Evolutionary conservation across 345 rosid genomes (phyloP), one percentile per base, ranked within the genome.

Genomic region (Arabidopsis arenosa): DNA sequence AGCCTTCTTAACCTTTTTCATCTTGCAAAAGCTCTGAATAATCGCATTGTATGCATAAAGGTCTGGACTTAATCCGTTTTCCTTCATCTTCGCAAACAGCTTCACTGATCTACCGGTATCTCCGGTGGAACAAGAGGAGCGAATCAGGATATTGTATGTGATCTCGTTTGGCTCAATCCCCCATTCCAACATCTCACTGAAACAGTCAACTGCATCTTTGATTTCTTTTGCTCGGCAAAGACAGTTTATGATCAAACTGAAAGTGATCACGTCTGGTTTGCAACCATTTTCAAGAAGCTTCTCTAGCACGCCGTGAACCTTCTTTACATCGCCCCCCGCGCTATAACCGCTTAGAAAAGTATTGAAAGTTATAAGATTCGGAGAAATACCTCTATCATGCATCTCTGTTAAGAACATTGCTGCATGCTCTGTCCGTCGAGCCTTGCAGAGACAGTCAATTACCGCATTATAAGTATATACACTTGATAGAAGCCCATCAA

Each of bases 171-270:
- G 97, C 74, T 84, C 54, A 76, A 90, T 80, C n/a, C 89, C 89
- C 97, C 99, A 92, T 62, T 84, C 85, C 66, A 76, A 37, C 97
- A 92, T 90, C 83, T 95, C 99, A 37, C 73, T 32, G 56, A 95
- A 86, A 84, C 99, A 92, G 72, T 81, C 86, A 52, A 92, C 85
- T 15, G 99, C 97, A 78, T 95, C 97, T 39, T 88, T 86, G 23
- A 83, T 58, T 78, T 59, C 74, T 47, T 80, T 76, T 67, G 83
- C 86, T 80, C 85, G 85, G 76, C 93, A 90, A 63, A 95, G 93
- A 60, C 96, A 88, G 62, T 86, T 92, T 47, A 94, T 89, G 59
- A 94, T 61, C 52, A 90, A 79, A 80, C 83, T 86, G 82, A 92
- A 92, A 66, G 97, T 92, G 80, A 89, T 79, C 74, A 84, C 84